Percentiles rank a stretch among this genome's conserved stretches.
These are phyloP conservation scores for Leonotis leonurus DNA, from an alignment of 257 asterid species.

Conservation along the genomic window DNA sequence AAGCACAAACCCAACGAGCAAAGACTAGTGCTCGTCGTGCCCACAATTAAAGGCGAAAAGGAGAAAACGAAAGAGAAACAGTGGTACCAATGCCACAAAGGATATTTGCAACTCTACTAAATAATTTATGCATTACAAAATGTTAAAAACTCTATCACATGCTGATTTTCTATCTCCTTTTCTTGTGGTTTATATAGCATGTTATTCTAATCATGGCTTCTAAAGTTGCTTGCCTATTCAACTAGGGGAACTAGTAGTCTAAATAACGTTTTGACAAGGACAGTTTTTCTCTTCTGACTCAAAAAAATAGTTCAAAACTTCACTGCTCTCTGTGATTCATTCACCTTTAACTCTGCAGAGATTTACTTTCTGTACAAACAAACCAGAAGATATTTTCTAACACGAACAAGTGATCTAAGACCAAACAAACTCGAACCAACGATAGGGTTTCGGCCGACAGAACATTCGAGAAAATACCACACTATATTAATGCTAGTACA, in stretches of 20 bases:
- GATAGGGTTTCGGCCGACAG: background rate
- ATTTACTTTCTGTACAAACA: background rate
- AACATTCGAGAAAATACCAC: background rate
- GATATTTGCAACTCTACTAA: background rate
- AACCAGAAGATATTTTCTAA: background rate
- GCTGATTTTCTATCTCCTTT: slow-evolving; percentile 5
- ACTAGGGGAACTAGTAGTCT: background rate
- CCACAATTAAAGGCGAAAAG: slow-evolving; percentile 30
- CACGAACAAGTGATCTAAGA: background rate
- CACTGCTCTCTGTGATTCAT: background rate
- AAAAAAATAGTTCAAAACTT: background rate
- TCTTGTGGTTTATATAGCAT: slow-evolving; percentile 8
- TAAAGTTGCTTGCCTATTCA: background rate
- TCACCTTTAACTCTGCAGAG: background rate
- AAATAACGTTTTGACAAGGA: slow-evolving; percentile 1
- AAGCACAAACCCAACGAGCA: slow-evolving; percentile 8
- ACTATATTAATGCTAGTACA: background rate
- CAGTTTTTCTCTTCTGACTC: background rate
- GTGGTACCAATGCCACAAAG: background rate
- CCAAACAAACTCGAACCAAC: background rate
- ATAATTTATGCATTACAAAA: background rate
- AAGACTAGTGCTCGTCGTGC: slow-evolving; percentile 9
- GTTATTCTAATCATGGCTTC: background rate
- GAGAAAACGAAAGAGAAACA: background rate
- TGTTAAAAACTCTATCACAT: slow-evolving; percentile 14